These are phyloP conservation scores for Scenedesmus sp. DNA, from an alignment of 163 green algal genomes.

Conservation along the genomic window DNA sequence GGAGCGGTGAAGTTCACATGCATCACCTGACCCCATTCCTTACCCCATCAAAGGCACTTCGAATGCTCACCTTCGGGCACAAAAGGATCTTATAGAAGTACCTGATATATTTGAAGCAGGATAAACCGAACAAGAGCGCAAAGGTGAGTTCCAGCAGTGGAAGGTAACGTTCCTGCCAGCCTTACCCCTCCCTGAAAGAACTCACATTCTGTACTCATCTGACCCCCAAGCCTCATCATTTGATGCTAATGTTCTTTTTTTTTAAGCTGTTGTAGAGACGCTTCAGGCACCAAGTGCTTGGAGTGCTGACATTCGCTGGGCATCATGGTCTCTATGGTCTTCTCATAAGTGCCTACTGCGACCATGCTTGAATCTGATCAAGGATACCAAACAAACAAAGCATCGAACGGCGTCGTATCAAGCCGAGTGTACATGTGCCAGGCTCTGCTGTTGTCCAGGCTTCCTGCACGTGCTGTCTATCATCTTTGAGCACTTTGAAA, in stretches of 20 bases:
- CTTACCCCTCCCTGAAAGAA: background rate
- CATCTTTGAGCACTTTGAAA: too few relatives aligned
- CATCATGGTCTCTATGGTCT: too few relatives aligned
- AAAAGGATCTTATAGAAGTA: background rate
- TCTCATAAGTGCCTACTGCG: too few relatives aligned
- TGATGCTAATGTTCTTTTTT: background rate
- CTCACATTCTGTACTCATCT: background rate
- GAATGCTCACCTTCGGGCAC: background rate
- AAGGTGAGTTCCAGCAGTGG: background rate
- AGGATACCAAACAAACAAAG: too few relatives aligned
- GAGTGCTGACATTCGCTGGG: background rate
- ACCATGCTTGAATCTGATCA: too few relatives aligned
- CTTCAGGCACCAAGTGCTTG: background rate
- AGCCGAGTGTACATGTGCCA: too few relatives aligned
- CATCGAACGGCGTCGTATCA: too few relatives aligned
- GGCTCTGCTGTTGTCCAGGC: too few relatives aligned
- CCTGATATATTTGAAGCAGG: background rate
- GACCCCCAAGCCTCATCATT: background rate
- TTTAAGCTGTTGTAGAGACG: background rate
- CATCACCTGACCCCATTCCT: background rate
- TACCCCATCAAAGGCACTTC: background rate
- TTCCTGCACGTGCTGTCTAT: too few relatives aligned
- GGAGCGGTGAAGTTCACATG: background rate
- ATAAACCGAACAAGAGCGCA: background rate
- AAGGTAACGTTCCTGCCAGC: background rate